A percentile compares a stretch with the other conserved stretches of the same genome.
phyloP scores from a whole-genome alignment of 495 filamentous ascomycete species.

The Apodospora peruviana region DNA sequence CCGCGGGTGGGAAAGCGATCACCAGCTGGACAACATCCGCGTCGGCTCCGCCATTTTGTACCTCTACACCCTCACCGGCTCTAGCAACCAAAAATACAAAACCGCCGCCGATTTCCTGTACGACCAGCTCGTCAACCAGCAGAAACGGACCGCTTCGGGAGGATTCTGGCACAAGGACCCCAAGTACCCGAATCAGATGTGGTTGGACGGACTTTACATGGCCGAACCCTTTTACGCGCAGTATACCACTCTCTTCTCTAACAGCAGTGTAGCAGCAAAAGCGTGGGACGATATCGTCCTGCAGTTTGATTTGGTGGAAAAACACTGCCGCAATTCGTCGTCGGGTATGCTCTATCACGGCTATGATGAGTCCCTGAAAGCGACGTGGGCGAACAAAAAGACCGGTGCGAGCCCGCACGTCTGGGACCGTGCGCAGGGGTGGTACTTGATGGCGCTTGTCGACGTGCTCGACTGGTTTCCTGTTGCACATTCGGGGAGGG shows the following conservation, averaged over 20 bases:
- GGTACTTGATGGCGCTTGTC: slow-evolving; percentile 55
- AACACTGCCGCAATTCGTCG: slow-evolving; percentile 42
- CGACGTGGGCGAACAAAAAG: slow-evolving; percentile 50
- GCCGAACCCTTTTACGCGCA: slow-evolving; percentile 44
- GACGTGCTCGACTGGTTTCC: slow-evolving; percentile 49
- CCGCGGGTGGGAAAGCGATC: slow-evolving; percentile 33
- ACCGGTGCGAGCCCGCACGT: slow-evolving; percentile 52
- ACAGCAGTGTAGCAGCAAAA: slow-evolving; percentile 26
- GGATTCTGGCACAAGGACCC: slow-evolving; percentile 49
- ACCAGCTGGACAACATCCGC: slow-evolving; percentile 46
- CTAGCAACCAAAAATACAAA: slow-evolving; percentile 34
- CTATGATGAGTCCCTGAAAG: slow-evolving; percentile 49
- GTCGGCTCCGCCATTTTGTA: slow-evolving; percentile 44
- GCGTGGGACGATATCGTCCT: slow-evolving; percentile 41
- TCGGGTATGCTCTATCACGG: slow-evolving; percentile 51
- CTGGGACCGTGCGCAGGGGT: slow-evolving; percentile 54
- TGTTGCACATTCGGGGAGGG: slow-evolving; percentile 22
- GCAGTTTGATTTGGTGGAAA: slow-evolving; percentile 49
- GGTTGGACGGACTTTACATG: slow-evolving; percentile 53
- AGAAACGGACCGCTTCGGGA: slow-evolving; percentile 42
- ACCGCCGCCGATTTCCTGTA: slow-evolving; percentile 38
- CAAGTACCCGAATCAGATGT: slow-evolving; percentile 52
- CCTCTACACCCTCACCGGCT: slow-evolving; percentile 32
- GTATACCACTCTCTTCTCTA: slow-evolving; percentile 37
- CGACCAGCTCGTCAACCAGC: slow-evolving; percentile 36